Percentiles rank a stretch among this genome's conserved stretches.
phyloP scores from a whole-genome alignment of 1,284 basidiomycete genomes.

The Cutaneotrichosporon spelunceum region DNA sequence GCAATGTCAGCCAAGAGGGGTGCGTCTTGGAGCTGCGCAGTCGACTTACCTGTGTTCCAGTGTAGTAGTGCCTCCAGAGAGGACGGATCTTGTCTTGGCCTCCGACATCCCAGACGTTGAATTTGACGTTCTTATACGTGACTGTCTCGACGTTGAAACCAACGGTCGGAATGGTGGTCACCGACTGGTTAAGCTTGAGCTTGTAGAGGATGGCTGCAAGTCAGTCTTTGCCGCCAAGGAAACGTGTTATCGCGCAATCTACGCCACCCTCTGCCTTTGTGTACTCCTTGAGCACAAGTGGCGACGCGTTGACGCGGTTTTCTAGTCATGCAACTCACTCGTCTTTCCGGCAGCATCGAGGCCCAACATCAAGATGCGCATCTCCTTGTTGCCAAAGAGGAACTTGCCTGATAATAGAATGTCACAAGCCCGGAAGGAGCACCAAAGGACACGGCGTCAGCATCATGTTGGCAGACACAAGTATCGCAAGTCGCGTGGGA shows the following conservation, averaged over 20 bases:
- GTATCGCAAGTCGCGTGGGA: neutral
- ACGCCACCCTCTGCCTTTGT: neutral
- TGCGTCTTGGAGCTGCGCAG: neutral
- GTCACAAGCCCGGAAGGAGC: neutral
- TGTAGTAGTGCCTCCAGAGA: slow-evolving; percentile 91
- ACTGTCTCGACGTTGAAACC: slow-evolving; percentile 99
- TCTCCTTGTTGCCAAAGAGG: slow-evolving; percentile 64
- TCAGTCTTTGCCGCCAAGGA: slow-evolving; percentile 77
- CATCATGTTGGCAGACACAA: neutral
- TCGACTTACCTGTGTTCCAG: slow-evolving; percentile 53
- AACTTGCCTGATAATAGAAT: slow-evolving; percentile 43
- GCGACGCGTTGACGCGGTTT: neutral
- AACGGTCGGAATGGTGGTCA: slow-evolving; percentile 92
- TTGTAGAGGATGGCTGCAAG: slow-evolving; percentile 88
- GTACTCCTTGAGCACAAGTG: slow-evolving; percentile 50
- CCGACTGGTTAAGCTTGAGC: slow-evolving; percentile 97
- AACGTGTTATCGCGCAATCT: slow-evolving; percentile 78
- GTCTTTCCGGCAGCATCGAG: slow-evolving; percentile 96
- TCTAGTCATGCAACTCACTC: slow-evolving; percentile 55
- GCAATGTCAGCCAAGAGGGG: slow-evolving; percentile 28
- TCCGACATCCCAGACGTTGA: slow-evolving; percentile 99
- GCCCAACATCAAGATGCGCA: slow-evolving; percentile 71
- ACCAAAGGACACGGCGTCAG: slow-evolving; percentile 10
- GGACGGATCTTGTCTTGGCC: slow-evolving; percentile 99
- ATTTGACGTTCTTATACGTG: slow-evolving; percentile 99